Evolutionary conservation across 164 flowering plant genomes (phyloP).

Genomic region (Berberis thunbergii): DNA sequence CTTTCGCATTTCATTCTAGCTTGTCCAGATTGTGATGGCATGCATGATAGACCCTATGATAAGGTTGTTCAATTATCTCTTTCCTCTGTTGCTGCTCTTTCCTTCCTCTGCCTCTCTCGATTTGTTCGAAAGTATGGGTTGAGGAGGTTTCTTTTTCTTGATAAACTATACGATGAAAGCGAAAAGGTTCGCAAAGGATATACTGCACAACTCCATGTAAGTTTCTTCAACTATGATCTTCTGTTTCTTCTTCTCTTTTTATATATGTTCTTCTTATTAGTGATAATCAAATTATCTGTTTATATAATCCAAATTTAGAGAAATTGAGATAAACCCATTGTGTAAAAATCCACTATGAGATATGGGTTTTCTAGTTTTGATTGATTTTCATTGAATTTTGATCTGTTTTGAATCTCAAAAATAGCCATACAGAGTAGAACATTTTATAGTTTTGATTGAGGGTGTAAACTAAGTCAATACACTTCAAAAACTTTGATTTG

Average conservation of each 20-base stretch:
- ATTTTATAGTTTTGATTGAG: too few species aligned
- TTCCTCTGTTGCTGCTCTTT: slow-evolving; percentile 48
- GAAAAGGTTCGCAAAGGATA: slow-evolving; percentile 60
- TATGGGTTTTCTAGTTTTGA: too few species aligned
- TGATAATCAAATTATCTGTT: too few species aligned
- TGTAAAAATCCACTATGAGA: too few species aligned
- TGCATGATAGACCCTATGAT: slow-evolving; percentile 61
- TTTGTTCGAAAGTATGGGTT: slow-evolving; percentile 61
- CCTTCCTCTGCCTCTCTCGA: slow-evolving; percentile 55
- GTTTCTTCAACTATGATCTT: slow-evolving; percentile 15
- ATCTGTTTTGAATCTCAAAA: too few species aligned
- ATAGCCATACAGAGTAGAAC: too few species aligned
- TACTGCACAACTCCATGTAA: slow-evolving; percentile 59
- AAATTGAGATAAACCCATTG: too few species aligned
- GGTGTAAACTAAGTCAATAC: too few species aligned
- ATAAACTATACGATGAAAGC: slow-evolving; percentile 72
- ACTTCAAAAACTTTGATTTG: too few species aligned
- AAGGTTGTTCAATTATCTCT: slow-evolving; percentile 62
- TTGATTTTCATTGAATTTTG: too few species aligned
- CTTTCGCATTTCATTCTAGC: slow-evolving; percentile 62
- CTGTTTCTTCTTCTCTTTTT: not conserved
- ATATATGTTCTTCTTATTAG: too few species aligned
- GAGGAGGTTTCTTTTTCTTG: slow-evolving; percentile 74
- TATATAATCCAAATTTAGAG: too few species aligned
- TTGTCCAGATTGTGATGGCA: slow-evolving; percentile 51